Percentiles rank a stretch among this genome's conserved stretches.
These are phyloP conservation scores for Aspergillus aculeatus DNA, from an alignment of 2,329 filamentous ascomycete genomes.

Conservation along the genomic window DNA sequence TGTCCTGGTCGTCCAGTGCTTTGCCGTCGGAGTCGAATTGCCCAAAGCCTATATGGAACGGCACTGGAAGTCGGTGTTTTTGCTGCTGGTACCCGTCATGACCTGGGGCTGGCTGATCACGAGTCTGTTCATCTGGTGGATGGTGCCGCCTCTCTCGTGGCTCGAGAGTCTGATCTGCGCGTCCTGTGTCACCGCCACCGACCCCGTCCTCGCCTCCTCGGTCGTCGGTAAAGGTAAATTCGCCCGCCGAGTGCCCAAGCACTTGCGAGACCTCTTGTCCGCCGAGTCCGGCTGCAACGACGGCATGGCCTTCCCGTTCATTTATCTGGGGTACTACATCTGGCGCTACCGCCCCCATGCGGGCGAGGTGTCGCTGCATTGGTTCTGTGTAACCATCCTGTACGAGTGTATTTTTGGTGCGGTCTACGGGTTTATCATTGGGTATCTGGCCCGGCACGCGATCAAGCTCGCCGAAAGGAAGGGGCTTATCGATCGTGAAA, in stretches of 20 bases:
- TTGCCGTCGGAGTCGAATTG: slow-evolving; percentile 70
- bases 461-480: slow-evolving; percentile 84
- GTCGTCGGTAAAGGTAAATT: slow-evolving; percentile 99
- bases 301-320: slow-evolving; percentile 98
- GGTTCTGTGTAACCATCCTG: slow-evolving; percentile 83
- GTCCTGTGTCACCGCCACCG: slow-evolving; percentile 94
- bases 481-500: slow-evolving; percentile 90
- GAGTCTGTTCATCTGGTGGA: slow-evolving; percentile 91
- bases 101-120: slow-evolving; percentile 82
- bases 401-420: slow-evolving; percentile 96
- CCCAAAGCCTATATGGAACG: slow-evolving; percentile 85
- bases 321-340: slow-evolving; percentile 88
- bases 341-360: slow-evolving; percentile 75
- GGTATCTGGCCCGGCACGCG: slow-evolving; percentile 84
- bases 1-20: slow-evolving; percentile 71
- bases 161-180: slow-evolving; percentile 83
- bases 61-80: slow-evolving; percentile 89
- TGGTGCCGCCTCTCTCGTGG: slow-evolving; percentile 77
- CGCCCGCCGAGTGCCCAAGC: slow-evolving; percentile 93
- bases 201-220: slow-evolving; percentile 93
- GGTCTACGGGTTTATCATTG: slow-evolving; percentile 80
- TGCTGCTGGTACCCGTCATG: slow-evolving; percentile 93
- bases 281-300: slow-evolving; percentile 99
- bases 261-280: slow-evolving; percentile 90
- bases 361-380: slow-evolving; percentile 72